Percentiles rank a stretch among this genome's conserved stretches.
Conservation (phyloP, 2,329 filamentous ascomycete genomes). For the Exophiala mesophila region DNA sequence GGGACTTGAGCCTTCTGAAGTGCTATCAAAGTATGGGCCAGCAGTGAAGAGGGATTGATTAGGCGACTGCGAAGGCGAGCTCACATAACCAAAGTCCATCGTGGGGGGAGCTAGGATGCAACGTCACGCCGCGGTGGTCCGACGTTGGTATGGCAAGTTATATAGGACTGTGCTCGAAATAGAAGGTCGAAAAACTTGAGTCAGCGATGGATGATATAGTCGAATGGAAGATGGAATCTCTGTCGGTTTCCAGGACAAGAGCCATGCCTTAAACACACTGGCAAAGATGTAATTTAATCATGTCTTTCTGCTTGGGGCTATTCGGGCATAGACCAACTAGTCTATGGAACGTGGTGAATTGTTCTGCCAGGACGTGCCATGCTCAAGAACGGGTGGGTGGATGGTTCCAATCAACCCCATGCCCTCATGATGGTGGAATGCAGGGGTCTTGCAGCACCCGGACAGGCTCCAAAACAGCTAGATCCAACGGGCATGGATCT, state of each 20-base stretch:
- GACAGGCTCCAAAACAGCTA: background rate
- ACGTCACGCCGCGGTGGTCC: constrained; percentile 8
- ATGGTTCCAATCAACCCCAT: constrained; percentile 1
- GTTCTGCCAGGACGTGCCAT: constrained; percentile 22
- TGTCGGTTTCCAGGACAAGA: constrained; percentile 6
- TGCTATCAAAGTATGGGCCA: constrained; percentile 25
- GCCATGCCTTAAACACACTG: too few species aligned
- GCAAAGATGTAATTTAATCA: constrained; percentile 17
- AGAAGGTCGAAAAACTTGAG: constrained; percentile 8
- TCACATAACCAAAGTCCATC: constrained; percentile 25
- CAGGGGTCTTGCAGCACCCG: constrained; percentile 3
- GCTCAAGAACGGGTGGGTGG: too few species aligned
- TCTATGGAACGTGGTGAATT: constrained; percentile 17
- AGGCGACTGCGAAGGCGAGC: constrained; percentile 25
- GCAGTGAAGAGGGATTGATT: constrained; percentile 23
- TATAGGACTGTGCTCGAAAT: background rate
- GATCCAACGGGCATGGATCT: constrained; percentile 1
- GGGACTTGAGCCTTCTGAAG: constrained; percentile 27
- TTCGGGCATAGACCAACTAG: constrained; percentile 10
- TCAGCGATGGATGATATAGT: constrained; percentile 12
- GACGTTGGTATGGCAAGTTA: background rate
- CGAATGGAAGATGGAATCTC: constrained; percentile 14
- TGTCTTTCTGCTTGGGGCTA: constrained; percentile 10
- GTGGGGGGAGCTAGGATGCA: constrained; percentile 7
- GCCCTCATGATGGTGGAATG: constrained; percentile 4